Base-by-base conservation (phyloP, 2,329 filamentous ascomycete species). In the Drechslerella dactyloides region DNA sequence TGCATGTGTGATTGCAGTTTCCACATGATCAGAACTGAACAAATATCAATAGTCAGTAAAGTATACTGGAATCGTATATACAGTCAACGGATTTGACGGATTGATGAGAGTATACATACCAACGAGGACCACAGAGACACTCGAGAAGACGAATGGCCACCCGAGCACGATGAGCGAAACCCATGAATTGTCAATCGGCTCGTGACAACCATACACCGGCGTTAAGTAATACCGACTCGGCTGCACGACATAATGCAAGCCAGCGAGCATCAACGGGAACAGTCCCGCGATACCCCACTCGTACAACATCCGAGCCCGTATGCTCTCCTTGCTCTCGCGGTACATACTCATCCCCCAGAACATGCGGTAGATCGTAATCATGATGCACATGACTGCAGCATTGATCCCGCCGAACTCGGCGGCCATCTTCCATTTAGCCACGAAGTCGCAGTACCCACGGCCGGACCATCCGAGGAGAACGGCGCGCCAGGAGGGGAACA, bases 401-500 rank as follows among this genome's bases (percentile, higher is more conserved):
- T 84, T 80, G 15, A 86, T 78, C 0, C 83, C 85, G 0, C 85
- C 81, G 17, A 81, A 59, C 24, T 70, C 81, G 7, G 82, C 79
- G 2, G 83, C 85, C 23, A 85, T 80, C 68, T 84, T 81, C 35
- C 90, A 76, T 73, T 87, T 86, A 60, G 83, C 81, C 74, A 89
- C 82, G 54, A 90, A 79, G 77, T 90, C 88, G 78, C 88, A 90
- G 66, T 88, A 83, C 1, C 82, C 83, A 3, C 78, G 76, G 2
- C 88, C 88, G 66, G 83, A 78, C 82, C 83, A 90, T 83, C 73
- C 66, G 1, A 48, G 62, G n/a, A 84, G 86, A 4, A 79, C 77
- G 11, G 84, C 75, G 74, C 88, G 80, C 74, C 88, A 85, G 6
- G 81, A 84, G 0, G 84, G 83, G 88, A 88, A 90, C 70, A 89